Percentiles rank a stretch among this genome's conserved stretches.
phyloP scores from a whole-genome alignment of 805 yeast genomes.

The Hanseniaspora hatyaiensis region DNA sequence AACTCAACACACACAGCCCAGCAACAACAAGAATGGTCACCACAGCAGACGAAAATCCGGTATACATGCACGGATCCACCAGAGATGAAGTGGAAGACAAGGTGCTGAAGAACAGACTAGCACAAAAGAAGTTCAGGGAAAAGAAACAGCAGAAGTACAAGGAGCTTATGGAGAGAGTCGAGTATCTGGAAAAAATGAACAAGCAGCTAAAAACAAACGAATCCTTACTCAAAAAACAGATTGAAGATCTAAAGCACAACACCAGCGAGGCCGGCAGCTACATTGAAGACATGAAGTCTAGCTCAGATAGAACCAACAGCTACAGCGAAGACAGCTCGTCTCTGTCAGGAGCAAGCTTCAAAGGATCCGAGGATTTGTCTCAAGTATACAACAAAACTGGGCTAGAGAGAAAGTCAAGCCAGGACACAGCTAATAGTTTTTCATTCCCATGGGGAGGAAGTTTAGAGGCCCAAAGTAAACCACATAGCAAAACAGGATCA shows the following conservation, averaged over 20 bases:
- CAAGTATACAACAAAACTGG: neutral
- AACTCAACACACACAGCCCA: too few relatives aligned
- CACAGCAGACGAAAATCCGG: too few relatives aligned
- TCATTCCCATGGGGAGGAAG: slow-evolving; percentile 7
- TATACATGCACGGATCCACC: too few relatives aligned
- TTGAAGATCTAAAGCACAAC: slow-evolving; percentile 41
- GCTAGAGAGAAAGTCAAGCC: neutral
- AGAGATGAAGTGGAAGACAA: slow-evolving; percentile 9
- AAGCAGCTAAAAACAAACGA: slow-evolving; percentile 58
- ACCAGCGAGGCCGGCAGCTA: neutral
- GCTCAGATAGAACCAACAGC: neutral
- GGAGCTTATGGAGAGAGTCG: slow-evolving; percentile 72
- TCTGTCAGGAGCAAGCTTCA: slow-evolving; percentile 1
- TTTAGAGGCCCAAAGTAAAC: slow-evolving; percentile 8
- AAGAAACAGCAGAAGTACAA: slow-evolving; percentile 79
- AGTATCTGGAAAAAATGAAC: slow-evolving; percentile 58
- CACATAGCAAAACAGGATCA: neutral
- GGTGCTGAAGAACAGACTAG: slow-evolving; percentile 72
- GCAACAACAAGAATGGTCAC: too few relatives aligned
- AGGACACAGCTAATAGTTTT: neutral
- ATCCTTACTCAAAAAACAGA: slow-evolving; percentile 63
- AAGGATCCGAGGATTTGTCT: slow-evolving; percentile 2
- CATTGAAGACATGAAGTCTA: neutral
- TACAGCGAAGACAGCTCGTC: neutral
- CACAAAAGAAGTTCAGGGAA: slow-evolving; percentile 95